Percentiles rank a stretch among this genome's conserved stretches.
phyloP scores from a whole-genome alignment of 192 early-diverging fungal species.

The Dissophora globulifera region DNA sequence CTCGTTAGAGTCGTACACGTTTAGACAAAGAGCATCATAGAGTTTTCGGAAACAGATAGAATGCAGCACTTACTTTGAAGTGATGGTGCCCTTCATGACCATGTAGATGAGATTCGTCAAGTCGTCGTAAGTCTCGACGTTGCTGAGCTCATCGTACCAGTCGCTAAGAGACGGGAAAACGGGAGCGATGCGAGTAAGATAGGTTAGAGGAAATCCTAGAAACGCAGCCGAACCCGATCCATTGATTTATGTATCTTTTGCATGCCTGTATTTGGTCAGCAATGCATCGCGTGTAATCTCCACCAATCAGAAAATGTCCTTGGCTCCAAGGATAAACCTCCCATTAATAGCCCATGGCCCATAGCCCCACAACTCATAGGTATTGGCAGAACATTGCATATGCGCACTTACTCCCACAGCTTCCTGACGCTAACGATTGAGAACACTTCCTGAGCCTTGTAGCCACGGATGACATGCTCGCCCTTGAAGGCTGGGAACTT shows the following conservation, averaged over 20 bases:
- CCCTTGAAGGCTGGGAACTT: slow-evolving; percentile 66
- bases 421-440: slow-evolving; percentile 62
- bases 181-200: not conserved
- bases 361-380: too few species aligned
- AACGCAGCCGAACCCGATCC: too few species aligned
- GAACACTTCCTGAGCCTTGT: slow-evolving; percentile 60
- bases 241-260: not conserved
- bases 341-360: too few species aligned
- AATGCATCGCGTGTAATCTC: too few species aligned
- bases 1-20: too few species aligned
- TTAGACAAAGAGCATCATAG: not conserved
- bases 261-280: not conserved
- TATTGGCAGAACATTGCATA: too few species aligned
- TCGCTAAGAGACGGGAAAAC: too few species aligned
- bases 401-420: slow-evolving; percentile 65
- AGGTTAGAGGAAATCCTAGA: too few species aligned
- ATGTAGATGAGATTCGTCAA: slow-evolving; percentile 43
- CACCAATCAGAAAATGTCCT: too few species aligned
- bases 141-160: slow-evolving; percentile 52
- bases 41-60: not conserved
- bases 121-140: slow-evolving; percentile 43
- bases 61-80: slow-evolving; percentile 38
- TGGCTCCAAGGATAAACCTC: too few species aligned
- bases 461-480: slow-evolving; percentile 59
- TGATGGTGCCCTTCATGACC: slow-evolving; percentile 47